Evolutionary conservation across 768 basidiomycete genomes (phyloP).

Genomic region (Amylocystis lapponica): DNA sequence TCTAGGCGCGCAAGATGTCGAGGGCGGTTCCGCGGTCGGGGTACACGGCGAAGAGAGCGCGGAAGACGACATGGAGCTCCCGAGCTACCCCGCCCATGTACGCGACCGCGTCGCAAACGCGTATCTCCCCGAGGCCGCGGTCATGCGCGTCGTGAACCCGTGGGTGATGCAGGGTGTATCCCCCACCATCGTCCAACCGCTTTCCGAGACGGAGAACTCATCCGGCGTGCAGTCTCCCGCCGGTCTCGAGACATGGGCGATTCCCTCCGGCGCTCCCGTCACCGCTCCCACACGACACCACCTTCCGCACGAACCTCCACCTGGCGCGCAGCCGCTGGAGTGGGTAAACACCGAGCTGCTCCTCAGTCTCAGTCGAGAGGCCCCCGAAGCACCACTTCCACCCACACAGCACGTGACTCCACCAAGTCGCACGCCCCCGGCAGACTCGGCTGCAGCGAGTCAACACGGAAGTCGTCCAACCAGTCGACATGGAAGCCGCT

Average conservation of each 20-base stretch:
- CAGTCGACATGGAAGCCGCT: slow-evolving; percentile 16
- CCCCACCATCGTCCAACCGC: slow-evolving; percentile 24
- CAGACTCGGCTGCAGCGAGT: slow-evolving; percentile 24
- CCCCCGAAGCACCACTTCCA: slow-evolving; percentile 19
- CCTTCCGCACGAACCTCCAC: slow-evolving; percentile 30
- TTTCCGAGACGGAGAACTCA: slow-evolving; percentile 11
- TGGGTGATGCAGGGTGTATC: slow-evolving; percentile 45
- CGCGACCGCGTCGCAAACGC: slow-evolving; percentile 84
- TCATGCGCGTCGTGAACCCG: slow-evolving; percentile 59
- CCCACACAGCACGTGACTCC: slow-evolving; percentile 18
- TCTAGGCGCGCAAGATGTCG: slow-evolving; percentile 34
- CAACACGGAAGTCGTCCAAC: too few relatives aligned
- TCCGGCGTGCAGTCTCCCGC: slow-evolving; percentile 19
- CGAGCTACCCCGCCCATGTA: slow-evolving; percentile 85
- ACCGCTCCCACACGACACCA: slow-evolving; percentile 11
- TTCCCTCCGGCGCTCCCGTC: slow-evolving; percentile 2
- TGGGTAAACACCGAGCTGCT: slow-evolving; percentile 87
- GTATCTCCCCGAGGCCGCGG: slow-evolving; percentile 59
- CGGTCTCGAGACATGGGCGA: slow-evolving; percentile 16
- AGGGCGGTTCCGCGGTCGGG: slow-evolving; percentile 21
- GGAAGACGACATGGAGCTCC: slow-evolving; percentile 69
- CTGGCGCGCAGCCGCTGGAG: slow-evolving; percentile 45
- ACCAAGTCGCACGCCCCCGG: slow-evolving; percentile 21
- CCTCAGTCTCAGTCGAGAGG: slow-evolving; percentile 46
- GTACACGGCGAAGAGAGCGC: slow-evolving; percentile 30